These are phyloP conservation scores for Coemansia sp. DNA, from an alignment of 192 early-diverging fungal species.

Conservation along the genomic window DNA sequence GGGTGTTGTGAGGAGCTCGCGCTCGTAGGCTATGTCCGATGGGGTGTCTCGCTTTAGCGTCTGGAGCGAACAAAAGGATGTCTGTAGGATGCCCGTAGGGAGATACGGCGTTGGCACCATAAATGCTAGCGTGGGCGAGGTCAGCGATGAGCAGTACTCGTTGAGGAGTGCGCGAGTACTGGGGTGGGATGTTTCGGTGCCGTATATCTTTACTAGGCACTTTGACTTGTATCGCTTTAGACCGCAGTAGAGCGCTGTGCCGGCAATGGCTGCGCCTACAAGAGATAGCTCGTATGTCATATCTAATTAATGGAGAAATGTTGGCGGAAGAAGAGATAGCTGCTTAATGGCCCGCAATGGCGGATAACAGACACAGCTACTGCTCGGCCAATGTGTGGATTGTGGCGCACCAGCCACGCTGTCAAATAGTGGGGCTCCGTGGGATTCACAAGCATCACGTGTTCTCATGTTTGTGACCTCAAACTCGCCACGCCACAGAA, in stretches of 20 bases:
- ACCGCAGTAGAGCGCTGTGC: slow-evolving; percentile 7
- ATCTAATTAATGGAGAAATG: background rate
- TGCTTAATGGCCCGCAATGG: too few relatives aligned
- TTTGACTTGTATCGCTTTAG: background rate
- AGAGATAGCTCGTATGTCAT: background rate
- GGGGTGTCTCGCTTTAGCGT: slow-evolving; percentile 28
- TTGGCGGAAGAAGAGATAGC: background rate
- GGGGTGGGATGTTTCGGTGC: background rate
- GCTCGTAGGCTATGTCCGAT: slow-evolving; percentile 8
- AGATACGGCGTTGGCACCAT: slow-evolving; percentile 69
- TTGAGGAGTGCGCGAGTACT: background rate
- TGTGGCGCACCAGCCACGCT: background rate
- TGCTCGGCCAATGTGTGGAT: background rate
- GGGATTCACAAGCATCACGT: background rate
- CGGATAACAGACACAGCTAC: background rate
- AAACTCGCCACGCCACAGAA: background rate
- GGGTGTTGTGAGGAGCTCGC: slow-evolving; percentile 53
- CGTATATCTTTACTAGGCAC: slow-evolving; percentile 6
- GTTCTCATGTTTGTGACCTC: background rate
- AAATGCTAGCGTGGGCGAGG: slow-evolving; percentile 32
- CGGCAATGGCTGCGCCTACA: background rate
- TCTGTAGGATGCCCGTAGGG: slow-evolving; percentile 69
- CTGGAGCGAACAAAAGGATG: slow-evolving; percentile 31
- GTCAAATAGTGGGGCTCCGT: background rate
- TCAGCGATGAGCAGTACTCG: slow-evolving; percentile 47